phyloP scores from a whole-genome alignment of 768 basidiomycete genomes.

The Tylopilus vinaceipallidus region DNA sequence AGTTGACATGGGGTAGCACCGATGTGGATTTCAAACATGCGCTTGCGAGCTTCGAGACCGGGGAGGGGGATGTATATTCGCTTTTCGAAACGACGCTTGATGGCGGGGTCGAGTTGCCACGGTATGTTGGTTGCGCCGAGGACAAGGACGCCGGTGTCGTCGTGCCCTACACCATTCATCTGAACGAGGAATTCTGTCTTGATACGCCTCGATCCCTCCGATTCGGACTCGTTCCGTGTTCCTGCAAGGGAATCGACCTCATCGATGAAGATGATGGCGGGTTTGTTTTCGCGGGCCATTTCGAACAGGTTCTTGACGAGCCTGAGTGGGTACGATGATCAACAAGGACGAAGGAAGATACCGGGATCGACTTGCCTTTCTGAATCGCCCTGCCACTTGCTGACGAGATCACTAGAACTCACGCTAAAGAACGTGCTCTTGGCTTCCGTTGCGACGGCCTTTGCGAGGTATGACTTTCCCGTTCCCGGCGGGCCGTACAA shows the following conservation, averaged over 20 bases:
- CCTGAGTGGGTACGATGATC: constrained; percentile 38
- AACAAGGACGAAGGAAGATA: not conserved
- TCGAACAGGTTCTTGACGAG: constrained; percentile 95
- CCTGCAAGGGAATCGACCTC: constrained; percentile 97
- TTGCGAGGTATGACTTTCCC: constrained; percentile 94
- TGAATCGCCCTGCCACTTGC: constrained; percentile 99
- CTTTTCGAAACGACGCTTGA: constrained; percentile 98
- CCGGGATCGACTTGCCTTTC: constrained; percentile 65
- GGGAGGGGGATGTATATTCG: constrained; percentile 98
- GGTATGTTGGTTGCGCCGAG: constrained; percentile 98
- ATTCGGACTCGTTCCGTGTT: constrained; percentile 94
- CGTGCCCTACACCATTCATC: constrained; percentile 98
- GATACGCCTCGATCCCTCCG: constrained; percentile 93
- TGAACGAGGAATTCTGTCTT: constrained; percentile 98
- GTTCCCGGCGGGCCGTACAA: constrained; percentile 98
- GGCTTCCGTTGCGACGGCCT: constrained; percentile 98
- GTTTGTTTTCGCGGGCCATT: constrained; percentile 94
- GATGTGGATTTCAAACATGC: constrained; percentile 97
- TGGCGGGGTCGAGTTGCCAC: constrained; percentile 96
- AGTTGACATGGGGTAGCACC: constrained; percentile 90
- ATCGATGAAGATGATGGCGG: constrained; percentile 98
- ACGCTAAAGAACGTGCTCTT: constrained; percentile 99
- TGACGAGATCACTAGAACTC: constrained; percentile 91
- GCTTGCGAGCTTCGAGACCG: constrained; percentile 84
- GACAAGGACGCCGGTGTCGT: constrained; percentile 94